These are phyloP conservation scores for Alternaria solani DNA, from an alignment of 2,329 filamentous ascomycete species.

Conservation along the genomic window DNA sequence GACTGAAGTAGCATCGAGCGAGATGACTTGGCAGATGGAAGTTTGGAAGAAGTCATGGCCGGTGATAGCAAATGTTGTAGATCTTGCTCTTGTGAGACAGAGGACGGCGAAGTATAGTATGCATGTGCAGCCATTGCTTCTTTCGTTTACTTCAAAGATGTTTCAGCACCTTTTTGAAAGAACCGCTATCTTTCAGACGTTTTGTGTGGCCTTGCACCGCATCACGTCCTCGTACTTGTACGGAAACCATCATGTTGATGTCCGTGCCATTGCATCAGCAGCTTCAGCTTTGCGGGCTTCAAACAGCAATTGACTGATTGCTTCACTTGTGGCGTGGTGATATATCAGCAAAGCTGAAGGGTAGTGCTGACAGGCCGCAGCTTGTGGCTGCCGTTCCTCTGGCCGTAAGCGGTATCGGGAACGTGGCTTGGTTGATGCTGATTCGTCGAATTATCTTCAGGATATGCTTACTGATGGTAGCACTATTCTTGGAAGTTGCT, in stretches of 20 bases:
- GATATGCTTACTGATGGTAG: not conserved
- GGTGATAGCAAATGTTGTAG: constrained; percentile 2
- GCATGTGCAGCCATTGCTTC: not conserved
- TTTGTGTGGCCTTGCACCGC: not conserved
- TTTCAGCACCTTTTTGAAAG: not conserved
- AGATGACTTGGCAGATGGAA: constrained; percentile 5
- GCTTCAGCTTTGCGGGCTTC: not conserved
- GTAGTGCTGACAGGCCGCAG: constrained; percentile 28
- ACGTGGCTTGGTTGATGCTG: constrained; percentile 20
- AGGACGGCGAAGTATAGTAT: not conserved
- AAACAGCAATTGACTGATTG: constrained; percentile 9
- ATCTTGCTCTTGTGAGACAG: not conserved
- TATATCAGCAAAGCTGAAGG: constrained; percentile 6
- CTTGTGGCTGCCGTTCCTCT: constrained; percentile 15
- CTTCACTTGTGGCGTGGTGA: not conserved
- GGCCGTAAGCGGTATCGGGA: constrained; percentile 17
- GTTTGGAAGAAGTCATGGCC: not conserved
- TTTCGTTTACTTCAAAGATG: not conserved
- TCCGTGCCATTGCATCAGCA: constrained; percentile 1
- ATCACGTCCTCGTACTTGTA: not conserved
- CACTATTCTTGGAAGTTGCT: constrained; percentile 3
- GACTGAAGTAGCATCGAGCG: constrained; percentile 29
- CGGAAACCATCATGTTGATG: not conserved
- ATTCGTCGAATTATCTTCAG: constrained; percentile 7
- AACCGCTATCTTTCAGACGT: not conserved